Conservation (phyloP, 2,329 filamentous ascomycete species). For the Fusarium sp. region DNA sequence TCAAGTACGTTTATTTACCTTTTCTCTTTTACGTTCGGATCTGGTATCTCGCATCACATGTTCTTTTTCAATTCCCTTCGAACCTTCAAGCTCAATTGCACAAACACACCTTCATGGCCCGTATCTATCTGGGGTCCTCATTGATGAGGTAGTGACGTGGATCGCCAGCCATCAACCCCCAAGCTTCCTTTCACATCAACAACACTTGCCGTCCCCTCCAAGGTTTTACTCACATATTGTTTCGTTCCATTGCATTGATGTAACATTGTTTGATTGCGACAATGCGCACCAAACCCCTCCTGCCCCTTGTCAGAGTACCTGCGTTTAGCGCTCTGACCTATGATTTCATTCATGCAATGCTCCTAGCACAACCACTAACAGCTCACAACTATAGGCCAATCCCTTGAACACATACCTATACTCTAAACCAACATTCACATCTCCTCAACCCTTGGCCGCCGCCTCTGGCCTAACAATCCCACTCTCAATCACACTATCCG, state of each 20-base stretch:
- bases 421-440: conserved; percentile 92
- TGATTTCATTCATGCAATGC: conserved; percentile 40
- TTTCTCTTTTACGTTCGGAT: neutral
- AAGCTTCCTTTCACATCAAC: conserved; percentile 15
- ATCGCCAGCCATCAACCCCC: conserved; percentile 8
- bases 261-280: conserved; percentile 27
- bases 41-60: conserved; percentile 6
- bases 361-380: conserved; percentile 58
- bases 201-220: conserved; percentile 6
- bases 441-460: conserved; percentile 90
- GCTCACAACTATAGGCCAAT: conserved; percentile 76
- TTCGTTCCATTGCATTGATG: conserved; percentile 22
- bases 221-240: conserved; percentile 2
- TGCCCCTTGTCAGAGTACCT: conserved; percentile 12
- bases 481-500: conserved; percentile 94
- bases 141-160: conserved; percentile 10
- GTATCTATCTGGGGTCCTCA: neutral
- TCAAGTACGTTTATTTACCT: conserved; percentile 70
- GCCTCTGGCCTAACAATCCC: conserved; percentile 94
- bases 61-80: conserved; percentile 2
- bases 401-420: conserved; percentile 95
- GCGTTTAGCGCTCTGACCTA: conserved; percentile 26
- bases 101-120: neutral
- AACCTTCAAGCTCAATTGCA: conserved; percentile 12
- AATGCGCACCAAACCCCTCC: conserved; percentile 28